These are phyloP conservation scores for Pseudogymnoascus sp. DNA, from an alignment of 2,329 filamentous ascomycete genomes.

Conservation along the genomic window DNA sequence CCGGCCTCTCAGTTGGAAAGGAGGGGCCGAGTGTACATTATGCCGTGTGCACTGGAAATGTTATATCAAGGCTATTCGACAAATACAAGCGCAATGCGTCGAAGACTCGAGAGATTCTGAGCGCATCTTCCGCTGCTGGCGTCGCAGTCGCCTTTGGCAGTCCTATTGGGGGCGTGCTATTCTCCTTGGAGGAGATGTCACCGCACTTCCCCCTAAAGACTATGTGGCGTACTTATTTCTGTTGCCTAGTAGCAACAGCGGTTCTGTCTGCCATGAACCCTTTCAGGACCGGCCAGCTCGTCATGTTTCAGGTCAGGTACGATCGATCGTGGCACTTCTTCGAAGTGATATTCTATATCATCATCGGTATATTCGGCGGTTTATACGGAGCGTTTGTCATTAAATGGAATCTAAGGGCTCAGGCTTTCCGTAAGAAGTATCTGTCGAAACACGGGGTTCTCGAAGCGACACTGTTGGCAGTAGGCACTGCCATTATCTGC, in stretches of 20 bases:
- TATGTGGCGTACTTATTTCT: constrained; percentile 97
- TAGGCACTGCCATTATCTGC: constrained; percentile 81
- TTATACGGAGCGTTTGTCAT: constrained; percentile 95
- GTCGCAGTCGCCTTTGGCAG: constrained; percentile 96
- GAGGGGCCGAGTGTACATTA: constrained; percentile 99
- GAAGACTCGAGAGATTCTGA: constrained; percentile 91
- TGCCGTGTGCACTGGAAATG: constrained; percentile 93
- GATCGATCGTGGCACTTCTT: constrained; percentile 98
- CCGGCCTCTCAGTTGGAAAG: constrained; percentile 89
- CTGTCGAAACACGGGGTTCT: constrained; percentile 74
- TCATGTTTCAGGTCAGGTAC: constrained; percentile 98
- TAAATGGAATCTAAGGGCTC: constrained; percentile 88
- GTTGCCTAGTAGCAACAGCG: constrained; percentile 87
- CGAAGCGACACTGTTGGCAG: constrained; percentile 77
- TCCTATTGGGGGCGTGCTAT: constrained; percentile 92
- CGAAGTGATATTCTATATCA: constrained; percentile 83
- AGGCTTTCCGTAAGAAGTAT: constrained; percentile 91
- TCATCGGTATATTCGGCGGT: constrained; percentile 87
- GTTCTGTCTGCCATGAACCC: constrained; percentile 94
- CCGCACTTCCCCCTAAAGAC: constrained; percentile 95
- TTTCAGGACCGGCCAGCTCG: constrained; percentile 89
- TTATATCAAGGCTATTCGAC: constrained; percentile 84
- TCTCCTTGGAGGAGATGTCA: constrained; percentile 97
- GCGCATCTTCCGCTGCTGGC: constrained; percentile 86
- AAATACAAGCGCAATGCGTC: constrained; percentile 89